Conservation (phyloP, 1,284 basidiomycete species). For the Malassezia dermatis region DNA sequence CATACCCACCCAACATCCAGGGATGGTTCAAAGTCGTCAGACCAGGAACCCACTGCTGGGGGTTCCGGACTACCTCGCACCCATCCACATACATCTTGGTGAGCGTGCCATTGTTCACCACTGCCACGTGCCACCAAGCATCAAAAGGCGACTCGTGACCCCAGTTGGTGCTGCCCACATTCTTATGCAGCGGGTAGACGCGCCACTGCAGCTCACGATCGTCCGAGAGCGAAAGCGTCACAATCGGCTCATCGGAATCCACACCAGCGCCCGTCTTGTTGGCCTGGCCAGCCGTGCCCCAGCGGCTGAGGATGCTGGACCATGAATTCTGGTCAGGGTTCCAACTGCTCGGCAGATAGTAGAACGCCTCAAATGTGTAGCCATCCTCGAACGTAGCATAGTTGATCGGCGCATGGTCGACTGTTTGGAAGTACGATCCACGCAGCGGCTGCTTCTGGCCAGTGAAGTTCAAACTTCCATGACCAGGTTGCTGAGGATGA, state of each 20-base stretch:
- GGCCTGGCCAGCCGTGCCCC: constrained; percentile 3
- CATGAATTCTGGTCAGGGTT: constrained; percentile 2
- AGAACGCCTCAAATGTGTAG: constrained; percentile 7
- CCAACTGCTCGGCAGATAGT: constrained; percentile 1
- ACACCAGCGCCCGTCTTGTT: neutral
- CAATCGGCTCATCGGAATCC: constrained; percentile 7
- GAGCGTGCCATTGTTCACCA: constrained; percentile 5
- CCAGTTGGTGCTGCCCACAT: constrained; percentile 3
- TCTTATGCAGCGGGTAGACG: neutral
- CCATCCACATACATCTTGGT: constrained; percentile 11
- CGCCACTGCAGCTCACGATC: constrained; percentile 9
- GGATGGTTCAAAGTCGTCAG: constrained; percentile 4
- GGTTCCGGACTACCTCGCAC: constrained; percentile 1
- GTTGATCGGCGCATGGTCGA: constrained; percentile 1
- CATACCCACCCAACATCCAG: constrained; percentile 8
- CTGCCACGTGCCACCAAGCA: constrained; percentile 6
- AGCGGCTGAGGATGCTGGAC: neutral
- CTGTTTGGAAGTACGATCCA: constrained; percentile 2
- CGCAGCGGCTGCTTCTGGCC: constrained; percentile 1
- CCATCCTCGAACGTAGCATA: constrained; percentile 1
- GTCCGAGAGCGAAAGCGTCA: constrained; percentile 1
- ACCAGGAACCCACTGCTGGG: neutral
- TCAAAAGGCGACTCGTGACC: constrained; percentile 5
- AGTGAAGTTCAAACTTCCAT: constrained; percentile 5
- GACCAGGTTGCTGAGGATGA: neutral